A percentile compares a stretch with the other conserved stretches of the same genome.
Evolutionary conservation across 2,329 filamentous ascomycete genomes (phyloP).

Genomic region (Penicillium sp.): DNA sequence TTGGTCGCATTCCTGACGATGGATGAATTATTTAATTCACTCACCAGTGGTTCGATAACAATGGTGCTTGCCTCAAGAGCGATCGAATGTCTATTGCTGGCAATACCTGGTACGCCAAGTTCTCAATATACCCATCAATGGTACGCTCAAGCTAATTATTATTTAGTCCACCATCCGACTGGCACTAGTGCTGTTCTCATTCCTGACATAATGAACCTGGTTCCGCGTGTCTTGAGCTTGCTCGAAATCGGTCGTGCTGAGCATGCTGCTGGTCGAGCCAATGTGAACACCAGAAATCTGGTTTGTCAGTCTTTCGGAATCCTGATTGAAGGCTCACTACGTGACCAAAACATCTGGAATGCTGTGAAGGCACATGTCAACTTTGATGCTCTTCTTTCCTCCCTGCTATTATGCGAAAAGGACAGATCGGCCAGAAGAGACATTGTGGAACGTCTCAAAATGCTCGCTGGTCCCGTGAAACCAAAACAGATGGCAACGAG

Average conservation of each 20-base stretch:
- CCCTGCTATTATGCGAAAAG: slow-evolving; percentile 48
- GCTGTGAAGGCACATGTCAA: slow-evolving; percentile 41
- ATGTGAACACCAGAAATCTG: slow-evolving; percentile 34
- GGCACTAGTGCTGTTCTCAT: slow-evolving; percentile 30
- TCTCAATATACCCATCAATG: neutral
- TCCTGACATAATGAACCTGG: slow-evolving; percentile 39
- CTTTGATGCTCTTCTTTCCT: slow-evolving; percentile 41
- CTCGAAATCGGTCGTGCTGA: slow-evolving; percentile 31
- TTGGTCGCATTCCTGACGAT: slow-evolving; percentile 64
- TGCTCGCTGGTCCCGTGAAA: slow-evolving; percentile 38
- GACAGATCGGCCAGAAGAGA: slow-evolving; percentile 41
- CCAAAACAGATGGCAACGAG: slow-evolving; percentile 31
- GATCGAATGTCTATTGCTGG: slow-evolving; percentile 58
- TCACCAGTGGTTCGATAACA: slow-evolving; percentile 48
- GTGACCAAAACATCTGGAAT: slow-evolving; percentile 50
- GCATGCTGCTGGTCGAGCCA: slow-evolving; percentile 10
- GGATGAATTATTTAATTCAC: slow-evolving; percentile 53
- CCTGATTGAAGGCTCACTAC: slow-evolving; percentile 52
- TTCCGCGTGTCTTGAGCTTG: slow-evolving; percentile 38
- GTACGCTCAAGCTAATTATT: slow-evolving; percentile 17
- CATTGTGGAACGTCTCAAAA: slow-evolving; percentile 41
- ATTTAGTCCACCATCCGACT: slow-evolving; percentile 23
- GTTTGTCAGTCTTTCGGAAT: slow-evolving; percentile 50
- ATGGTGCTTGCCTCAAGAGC: slow-evolving; percentile 56
- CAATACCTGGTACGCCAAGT: slow-evolving; percentile 54